phyloP scores from a whole-genome alignment of 148 eudicot genomes.

The Suaeda aralocaspica region DNA sequence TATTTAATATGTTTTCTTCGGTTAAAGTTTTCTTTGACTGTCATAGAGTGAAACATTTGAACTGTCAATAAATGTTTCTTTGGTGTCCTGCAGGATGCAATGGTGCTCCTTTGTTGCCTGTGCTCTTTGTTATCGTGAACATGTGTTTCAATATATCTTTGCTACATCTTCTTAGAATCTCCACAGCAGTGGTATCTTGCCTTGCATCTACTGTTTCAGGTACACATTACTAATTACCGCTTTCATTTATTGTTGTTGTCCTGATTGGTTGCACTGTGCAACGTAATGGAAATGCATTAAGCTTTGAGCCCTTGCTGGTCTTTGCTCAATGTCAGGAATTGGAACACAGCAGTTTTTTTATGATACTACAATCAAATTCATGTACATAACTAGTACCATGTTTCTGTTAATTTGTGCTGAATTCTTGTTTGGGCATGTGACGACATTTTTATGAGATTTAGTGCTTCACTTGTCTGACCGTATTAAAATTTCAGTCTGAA shows the following conservation, averaged over 20 bases:
- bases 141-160: conserved; percentile 89
- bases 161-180: conserved; percentile 83
- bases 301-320: not conserved
- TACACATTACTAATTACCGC: conserved; percentile 18
- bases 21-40: not conserved
- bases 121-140: conserved; percentile 81
- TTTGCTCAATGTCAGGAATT: no score
- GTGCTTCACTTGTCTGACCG: no score
- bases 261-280: not conserved
- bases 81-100: conserved; percentile 60
- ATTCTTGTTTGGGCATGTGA: no score
- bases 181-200: conserved; percentile 88
- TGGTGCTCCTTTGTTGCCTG: conserved; percentile 88
- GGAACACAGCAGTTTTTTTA: no score
- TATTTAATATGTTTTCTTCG: not conserved
- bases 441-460: no score
- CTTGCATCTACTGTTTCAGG: conserved; percentile 95
- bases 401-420: no score
- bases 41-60: not conserved
- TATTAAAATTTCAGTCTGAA: no score
- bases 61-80: conserved; percentile 7
- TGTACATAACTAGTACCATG: no score
- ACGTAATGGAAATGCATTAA: not conserved
- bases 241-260: not conserved
- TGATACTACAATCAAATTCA: no score